phyloP scores from a whole-genome alignment of 164 flowering plant species.

The Aristolochia californica region DNA sequence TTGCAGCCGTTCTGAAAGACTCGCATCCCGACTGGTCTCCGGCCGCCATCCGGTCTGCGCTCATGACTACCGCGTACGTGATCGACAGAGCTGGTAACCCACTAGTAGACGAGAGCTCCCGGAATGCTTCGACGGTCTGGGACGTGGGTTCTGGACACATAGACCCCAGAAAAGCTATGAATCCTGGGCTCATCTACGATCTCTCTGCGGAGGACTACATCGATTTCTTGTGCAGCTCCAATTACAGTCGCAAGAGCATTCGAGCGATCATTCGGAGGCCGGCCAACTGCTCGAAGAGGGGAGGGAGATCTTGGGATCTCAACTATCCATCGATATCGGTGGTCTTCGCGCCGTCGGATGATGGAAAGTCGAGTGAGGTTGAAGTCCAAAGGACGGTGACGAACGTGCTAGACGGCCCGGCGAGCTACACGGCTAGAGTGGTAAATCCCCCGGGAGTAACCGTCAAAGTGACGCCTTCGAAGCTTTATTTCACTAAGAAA shows the following conservation, averaged over 20 bases:
- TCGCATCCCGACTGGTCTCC: constrained; percentile 51
- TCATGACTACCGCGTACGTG: constrained; percentile 31
- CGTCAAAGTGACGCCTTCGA: constrained; percentile 6
- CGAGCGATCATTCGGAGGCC: constrained; percentile 11
- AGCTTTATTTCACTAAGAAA: constrained; percentile 1
- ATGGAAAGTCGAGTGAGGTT: neutral
- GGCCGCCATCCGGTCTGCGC: constrained; percentile 33
- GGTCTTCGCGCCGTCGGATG: constrained; percentile 2
- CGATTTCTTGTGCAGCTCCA: constrained; percentile 26
- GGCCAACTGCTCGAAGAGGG: constrained; percentile 12
- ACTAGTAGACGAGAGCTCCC: constrained; percentile 20
- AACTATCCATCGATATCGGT: constrained; percentile 43
- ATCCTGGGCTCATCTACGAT: constrained; percentile 38
- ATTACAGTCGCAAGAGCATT: constrained; percentile 22
- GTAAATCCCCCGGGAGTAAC: neutral
- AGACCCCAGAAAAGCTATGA: constrained; percentile 29
- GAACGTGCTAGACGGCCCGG: constrained; percentile 6
- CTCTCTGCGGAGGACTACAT: constrained; percentile 33
- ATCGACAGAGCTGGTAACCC: constrained; percentile 10
- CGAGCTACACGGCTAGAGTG: constrained; percentile 6
- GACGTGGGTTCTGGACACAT: constrained; percentile 34
- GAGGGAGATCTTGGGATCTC: constrained; percentile 24
- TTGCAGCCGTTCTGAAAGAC: constrained; percentile 42
- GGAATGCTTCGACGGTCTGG: constrained; percentile 25
- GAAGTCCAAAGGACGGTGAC: constrained; percentile 7